Evolutionary conservation across 1,284 basidiomycete genomes (phyloP), one percentile per base, ranked within the genome.

Genomic region (Grifola frondosa): DNA sequence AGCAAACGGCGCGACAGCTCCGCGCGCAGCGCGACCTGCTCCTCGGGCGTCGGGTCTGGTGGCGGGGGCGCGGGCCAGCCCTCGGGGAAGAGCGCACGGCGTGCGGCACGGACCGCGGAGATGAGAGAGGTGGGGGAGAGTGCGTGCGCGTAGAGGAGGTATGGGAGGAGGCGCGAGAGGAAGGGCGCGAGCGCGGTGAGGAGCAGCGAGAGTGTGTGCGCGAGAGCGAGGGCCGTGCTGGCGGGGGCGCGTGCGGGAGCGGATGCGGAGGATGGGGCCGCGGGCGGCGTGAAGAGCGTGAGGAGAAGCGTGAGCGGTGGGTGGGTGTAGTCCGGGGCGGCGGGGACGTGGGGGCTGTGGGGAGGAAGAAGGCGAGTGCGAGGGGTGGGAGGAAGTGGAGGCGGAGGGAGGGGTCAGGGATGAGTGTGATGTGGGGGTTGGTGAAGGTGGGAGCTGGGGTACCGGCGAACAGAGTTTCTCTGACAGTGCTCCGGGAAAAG

Each of bases 51-150:
- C 19, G 89, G 90, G 38, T 88, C 84, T 4, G 72, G 66, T 5
- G 82, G 78, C 1, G 80, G 61, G 1, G 80, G 77, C 0, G 75
- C 82, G 2, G 88, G 88, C 65, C 88, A 88, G 16, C 89, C 90
- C 46, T 84, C 81, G 5, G 91, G 89, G 57, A 91, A 92, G 28
- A 93, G 70, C 4, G 79, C 74, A 17, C 73, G 71, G 53, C 87
- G 88, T 6, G 77, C 68, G 7, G 69, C 58, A 34, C 75, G 72
- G 21, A 78, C 64, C 42, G 73, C 58, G 38, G 65, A 67, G 33
- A 78, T 67, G 37, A 83, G 61, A 44, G 74, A 69, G 1, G 63
- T 50, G 2, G 78, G 68, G 3, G 80, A 81, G 19, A 89, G 66
- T n/a, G 77, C 64, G 34, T 73, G 62, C 1, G 66, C 68, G 47